phyloP scores from a whole-genome alignment of 306 rosid species.

The Fragaria nilgerrensis region DNA sequence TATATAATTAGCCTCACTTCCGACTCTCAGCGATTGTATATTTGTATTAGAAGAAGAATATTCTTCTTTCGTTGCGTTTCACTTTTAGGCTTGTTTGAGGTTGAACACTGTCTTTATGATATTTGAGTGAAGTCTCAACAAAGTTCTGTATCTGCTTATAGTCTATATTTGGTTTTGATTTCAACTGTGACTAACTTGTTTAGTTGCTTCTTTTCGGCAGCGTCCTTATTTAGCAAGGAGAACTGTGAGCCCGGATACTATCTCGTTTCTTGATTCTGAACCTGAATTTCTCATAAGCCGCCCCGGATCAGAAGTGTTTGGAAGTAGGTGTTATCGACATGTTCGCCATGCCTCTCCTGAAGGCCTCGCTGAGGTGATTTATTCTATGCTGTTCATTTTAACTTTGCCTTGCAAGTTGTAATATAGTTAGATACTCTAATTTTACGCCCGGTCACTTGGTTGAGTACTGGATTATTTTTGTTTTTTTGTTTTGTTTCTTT shows the following conservation, averaged over 20 bases:
- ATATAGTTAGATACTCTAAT: not conserved
- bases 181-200: slow-evolving; percentile 11
- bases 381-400: not conserved
- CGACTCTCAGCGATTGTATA: not conserved
- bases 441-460: not conserved
- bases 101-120: not conserved
- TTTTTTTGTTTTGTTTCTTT: too few relatives aligned
- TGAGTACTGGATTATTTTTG: not conserved
- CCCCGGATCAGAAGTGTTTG: slow-evolving; percentile 45
- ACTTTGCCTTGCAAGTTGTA: not conserved
- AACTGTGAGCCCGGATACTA: slow-evolving; percentile 48
- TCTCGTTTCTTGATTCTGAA: slow-evolving; percentile 59
- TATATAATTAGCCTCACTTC: not conserved
- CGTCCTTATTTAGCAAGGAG: slow-evolving; percentile 63
- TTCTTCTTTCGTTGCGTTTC: not conserved
- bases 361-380: slow-evolving; percentile 70
- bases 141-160: not conserved
- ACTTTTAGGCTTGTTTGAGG: not conserved
- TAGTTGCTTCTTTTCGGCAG: slow-evolving; percentile 46
- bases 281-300: slow-evolving; percentile 46
- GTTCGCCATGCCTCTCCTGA: slow-evolving; percentile 65
- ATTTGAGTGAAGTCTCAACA: not conserved
- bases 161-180: slow-evolving; percentile 9
- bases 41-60: not conserved
- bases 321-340: slow-evolving; percentile 58